phyloP scores from a whole-genome alignment of 805 yeast genomes.

The Yarrowia divulgata region DNA sequence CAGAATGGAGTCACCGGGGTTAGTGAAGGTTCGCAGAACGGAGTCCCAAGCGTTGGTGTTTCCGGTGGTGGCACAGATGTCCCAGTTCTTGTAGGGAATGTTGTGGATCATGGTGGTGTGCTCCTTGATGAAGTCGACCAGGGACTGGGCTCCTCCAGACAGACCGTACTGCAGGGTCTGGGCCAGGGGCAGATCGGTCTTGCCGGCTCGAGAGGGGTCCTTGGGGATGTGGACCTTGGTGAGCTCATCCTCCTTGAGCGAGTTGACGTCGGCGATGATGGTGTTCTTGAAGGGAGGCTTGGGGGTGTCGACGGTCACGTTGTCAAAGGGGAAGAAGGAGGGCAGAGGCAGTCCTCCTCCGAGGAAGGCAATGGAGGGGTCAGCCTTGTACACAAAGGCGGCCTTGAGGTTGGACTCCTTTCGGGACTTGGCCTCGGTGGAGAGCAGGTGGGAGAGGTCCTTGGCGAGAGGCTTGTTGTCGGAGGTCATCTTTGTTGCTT shows the following conservation, averaged over 20 bases:
- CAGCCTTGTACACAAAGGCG: conserved; percentile 76
- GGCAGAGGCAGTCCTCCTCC: conserved; percentile 97
- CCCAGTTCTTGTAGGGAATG: conserved; percentile 73
- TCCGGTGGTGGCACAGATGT: conserved; percentile 72
- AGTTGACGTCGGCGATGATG: conserved; percentile 52
- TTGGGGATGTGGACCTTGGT: conserved; percentile 53
- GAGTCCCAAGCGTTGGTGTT: conserved; percentile 93
- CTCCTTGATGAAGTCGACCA: conserved; percentile 70
- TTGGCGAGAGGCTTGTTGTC: conserved; percentile 54
- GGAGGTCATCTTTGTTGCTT: conserved; percentile 11
- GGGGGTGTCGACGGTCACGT: conserved; percentile 64
- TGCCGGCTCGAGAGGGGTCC: conserved; percentile 52
- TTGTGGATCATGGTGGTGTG: conserved; percentile 61
- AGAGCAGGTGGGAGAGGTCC: conserved; percentile 76
- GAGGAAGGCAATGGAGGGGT: conserved; percentile 81
- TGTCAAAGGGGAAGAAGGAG: conserved; percentile 91
- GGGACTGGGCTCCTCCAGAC: conserved; percentile 80
- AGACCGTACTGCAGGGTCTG: conserved; percentile 92
- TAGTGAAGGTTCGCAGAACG: conserved; percentile 74
- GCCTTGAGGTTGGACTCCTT: conserved; percentile 79
- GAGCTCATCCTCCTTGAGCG: conserved; percentile 44
- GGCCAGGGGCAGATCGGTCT: conserved; percentile 68
- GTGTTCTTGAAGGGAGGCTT: conserved; percentile 84
- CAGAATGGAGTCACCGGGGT: conserved; percentile 81
- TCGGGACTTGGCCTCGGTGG: conserved; percentile 80